A percentile compares a stretch with the other conserved stretches of the same genome.
Evolutionary conservation across 2,329 filamentous ascomycete genomes (phyloP).

Genomic region (Phaeosphaeriaceae sp.): DNA sequence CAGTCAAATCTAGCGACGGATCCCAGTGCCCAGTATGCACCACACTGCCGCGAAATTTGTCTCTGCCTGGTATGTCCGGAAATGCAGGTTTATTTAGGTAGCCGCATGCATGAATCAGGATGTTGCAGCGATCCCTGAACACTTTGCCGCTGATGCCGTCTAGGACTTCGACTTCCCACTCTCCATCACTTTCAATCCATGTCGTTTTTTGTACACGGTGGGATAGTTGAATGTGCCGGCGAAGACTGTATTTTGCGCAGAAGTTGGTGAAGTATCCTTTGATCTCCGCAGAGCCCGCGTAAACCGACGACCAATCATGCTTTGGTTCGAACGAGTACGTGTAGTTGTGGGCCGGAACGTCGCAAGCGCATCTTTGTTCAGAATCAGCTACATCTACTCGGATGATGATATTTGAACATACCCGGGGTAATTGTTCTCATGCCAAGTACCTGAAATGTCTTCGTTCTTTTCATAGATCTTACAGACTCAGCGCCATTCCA

Average conservation of each 20-base stretch:
- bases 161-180: slow-evolving; percentile 33
- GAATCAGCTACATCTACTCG: not conserved
- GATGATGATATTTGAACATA: slow-evolving; percentile 5
- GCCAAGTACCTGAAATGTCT: slow-evolving; percentile 60
- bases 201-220: slow-evolving; percentile 24
- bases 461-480: slow-evolving; percentile 58
- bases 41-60: slow-evolving; percentile 55
- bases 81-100: slow-evolving; percentile 18
- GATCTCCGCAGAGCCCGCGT: slow-evolving; percentile 47
- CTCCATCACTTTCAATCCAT: slow-evolving; percentile 31
- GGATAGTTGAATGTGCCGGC: slow-evolving; percentile 25
- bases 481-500: no score
- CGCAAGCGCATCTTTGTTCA: not conserved
- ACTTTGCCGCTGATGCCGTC: not conserved
- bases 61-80: slow-evolving; percentile 40
- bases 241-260: slow-evolving; percentile 39
- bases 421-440: slow-evolving; percentile 56
- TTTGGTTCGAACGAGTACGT: slow-evolving; percentile 16
- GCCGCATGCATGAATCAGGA: slow-evolving; percentile 28
- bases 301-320: slow-evolving; percentile 42
- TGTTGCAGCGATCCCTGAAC: slow-evolving; percentile 21
- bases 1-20: slow-evolving; percentile 50
- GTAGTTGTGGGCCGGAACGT: slow-evolving; percentile 5
- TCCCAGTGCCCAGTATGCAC: slow-evolving; percentile 63
- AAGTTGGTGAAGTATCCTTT: slow-evolving; percentile 44